These are phyloP conservation scores for Halophytophthora batemanensis DNA, from an alignment of 352 stramenopile genomes.

Conservation along the genomic window DNA sequence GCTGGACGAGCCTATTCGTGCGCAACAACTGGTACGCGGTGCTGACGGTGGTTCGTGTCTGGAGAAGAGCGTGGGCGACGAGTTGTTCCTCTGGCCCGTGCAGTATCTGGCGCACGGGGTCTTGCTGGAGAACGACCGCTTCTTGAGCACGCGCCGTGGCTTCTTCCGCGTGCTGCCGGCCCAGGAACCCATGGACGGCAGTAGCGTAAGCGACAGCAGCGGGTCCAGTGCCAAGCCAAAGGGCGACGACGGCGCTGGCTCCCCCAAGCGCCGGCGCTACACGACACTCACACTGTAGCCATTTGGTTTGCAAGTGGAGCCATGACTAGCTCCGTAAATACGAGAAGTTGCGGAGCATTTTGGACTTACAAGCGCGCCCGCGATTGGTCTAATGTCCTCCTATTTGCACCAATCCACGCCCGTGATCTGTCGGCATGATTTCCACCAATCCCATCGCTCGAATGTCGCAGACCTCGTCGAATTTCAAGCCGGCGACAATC, in stretches of 20 bases:
- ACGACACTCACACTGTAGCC: conserved; percentile 2
- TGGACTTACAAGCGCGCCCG: no score
- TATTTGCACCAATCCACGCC: no score
- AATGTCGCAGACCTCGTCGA: no score
- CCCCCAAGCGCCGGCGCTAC: conserved; percentile 32
- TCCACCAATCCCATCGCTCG: no score
- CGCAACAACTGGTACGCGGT: conserved; percentile 36
- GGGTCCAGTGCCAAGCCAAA: neutral
- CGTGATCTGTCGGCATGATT: no score
- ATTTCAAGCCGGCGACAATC: no score
- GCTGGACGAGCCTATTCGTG: conserved; percentile 43
- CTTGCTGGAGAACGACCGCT: conserved; percentile 39
- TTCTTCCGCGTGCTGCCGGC: conserved; percentile 40
- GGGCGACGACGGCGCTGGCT: conserved; percentile 21
- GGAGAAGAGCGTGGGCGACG: conserved; percentile 18
- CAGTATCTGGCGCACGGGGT: conserved; percentile 45
- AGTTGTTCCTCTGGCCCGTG: conserved; percentile 33
- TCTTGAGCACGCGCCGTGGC: conserved; percentile 36
- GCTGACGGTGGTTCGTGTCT: conserved; percentile 9
- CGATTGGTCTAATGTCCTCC: no score
- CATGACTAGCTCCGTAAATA: no score
- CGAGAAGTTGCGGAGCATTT: no score
- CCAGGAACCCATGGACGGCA: conserved; percentile 22
- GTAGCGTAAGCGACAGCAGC: neutral
- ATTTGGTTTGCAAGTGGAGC: no score